Evolutionary conservation across 2,329 filamentous ascomycete genomes (phyloP).

Genomic region (Metarhizium sp.): DNA sequence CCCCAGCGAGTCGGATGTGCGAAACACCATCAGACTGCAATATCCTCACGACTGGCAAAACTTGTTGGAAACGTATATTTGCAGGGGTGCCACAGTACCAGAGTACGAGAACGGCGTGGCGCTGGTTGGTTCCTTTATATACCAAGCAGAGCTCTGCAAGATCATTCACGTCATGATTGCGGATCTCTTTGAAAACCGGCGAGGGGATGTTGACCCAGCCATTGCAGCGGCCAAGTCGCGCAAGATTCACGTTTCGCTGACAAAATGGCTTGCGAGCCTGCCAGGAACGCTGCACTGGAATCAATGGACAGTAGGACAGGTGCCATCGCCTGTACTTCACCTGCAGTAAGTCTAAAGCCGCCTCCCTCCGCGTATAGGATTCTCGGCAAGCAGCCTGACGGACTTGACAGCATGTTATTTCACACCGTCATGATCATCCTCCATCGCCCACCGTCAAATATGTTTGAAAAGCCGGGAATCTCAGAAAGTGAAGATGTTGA

Average conservation of each 20-base stretch:
- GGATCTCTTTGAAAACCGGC: conserved; percentile 39
- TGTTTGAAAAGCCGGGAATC: conserved; percentile 29
- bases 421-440: conserved; percentile 43
- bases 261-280: conserved; percentile 35
- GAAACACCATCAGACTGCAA: conserved; percentile 36
- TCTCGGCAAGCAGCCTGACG: too few species aligned
- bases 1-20: conserved; percentile 38
- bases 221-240: conserved; percentile 32
- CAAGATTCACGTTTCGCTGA: conserved; percentile 36
- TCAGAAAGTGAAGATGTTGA: conserved; percentile 34
- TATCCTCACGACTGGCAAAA: conserved; percentile 39
- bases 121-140: conserved; percentile 34
- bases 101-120: conserved; percentile 36
- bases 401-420: conserved; percentile 26
- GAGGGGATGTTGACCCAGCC: conserved; percentile 28
- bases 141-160: conserved; percentile 37
- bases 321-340: conserved; percentile 36
- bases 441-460: conserved; percentile 35
- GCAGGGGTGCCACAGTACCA: conserved; percentile 31
- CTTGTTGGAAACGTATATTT: conserved; percentile 37
- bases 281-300: conserved; percentile 40
- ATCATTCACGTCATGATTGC: conserved; percentile 40
- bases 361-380: not conserved
- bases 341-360: conserved; percentile 26
- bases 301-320: conserved; percentile 37